These are phyloP conservation scores for Talaromyces proteolyticus DNA, from an alignment of 495 filamentous ascomycete species.

Conservation along the genomic window DNA sequence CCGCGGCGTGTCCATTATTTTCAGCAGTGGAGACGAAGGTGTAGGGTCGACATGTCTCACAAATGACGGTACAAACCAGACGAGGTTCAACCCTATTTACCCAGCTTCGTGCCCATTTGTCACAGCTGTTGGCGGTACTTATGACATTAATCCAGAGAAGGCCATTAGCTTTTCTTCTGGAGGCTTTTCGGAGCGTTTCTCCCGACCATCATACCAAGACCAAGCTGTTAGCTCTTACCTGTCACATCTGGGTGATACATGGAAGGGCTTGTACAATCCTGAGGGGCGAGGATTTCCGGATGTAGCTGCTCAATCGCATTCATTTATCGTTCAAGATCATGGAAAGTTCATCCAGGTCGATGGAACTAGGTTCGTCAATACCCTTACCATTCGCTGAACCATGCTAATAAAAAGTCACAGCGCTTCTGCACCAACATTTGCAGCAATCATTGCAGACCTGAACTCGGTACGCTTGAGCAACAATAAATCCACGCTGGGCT, in stretches of 20 bases:
- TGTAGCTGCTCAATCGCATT: slow-evolving; percentile 48
- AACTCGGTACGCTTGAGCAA: slow-evolving; percentile 49
- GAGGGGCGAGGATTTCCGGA: slow-evolving; percentile 70
- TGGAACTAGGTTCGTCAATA: slow-evolving; percentile 35
- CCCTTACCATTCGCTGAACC: not conserved
- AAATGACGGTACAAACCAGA: slow-evolving; percentile 59
- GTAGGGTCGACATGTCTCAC: slow-evolving; percentile 53
- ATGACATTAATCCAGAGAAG: slow-evolving; percentile 43
- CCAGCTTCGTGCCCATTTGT: slow-evolving; percentile 79
- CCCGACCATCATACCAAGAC: slow-evolving; percentile 59
- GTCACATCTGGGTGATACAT: slow-evolving; percentile 26
- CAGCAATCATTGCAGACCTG: slow-evolving; percentile 47
- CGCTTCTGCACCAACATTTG: slow-evolving; percentile 46
- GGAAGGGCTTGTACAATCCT: slow-evolving; percentile 45
- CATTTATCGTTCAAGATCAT: slow-evolving; percentile 28
- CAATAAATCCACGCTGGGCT: slow-evolving; percentile 47
- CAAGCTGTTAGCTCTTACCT: slow-evolving; percentile 51
- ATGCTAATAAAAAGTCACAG: not conserved
- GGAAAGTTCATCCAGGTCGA: slow-evolving; percentile 23
- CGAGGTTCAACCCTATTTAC: slow-evolving; percentile 61
- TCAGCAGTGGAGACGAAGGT: slow-evolving; percentile 67
- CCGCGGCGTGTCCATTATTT: slow-evolving; percentile 66
- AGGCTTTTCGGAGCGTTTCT: slow-evolving; percentile 69
- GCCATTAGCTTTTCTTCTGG: slow-evolving; percentile 57
- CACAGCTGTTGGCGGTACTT: slow-evolving; percentile 69